These are phyloP conservation scores for Ogataea siamensis DNA, from an alignment of 805 yeast genomes.

Conservation along the genomic window DNA sequence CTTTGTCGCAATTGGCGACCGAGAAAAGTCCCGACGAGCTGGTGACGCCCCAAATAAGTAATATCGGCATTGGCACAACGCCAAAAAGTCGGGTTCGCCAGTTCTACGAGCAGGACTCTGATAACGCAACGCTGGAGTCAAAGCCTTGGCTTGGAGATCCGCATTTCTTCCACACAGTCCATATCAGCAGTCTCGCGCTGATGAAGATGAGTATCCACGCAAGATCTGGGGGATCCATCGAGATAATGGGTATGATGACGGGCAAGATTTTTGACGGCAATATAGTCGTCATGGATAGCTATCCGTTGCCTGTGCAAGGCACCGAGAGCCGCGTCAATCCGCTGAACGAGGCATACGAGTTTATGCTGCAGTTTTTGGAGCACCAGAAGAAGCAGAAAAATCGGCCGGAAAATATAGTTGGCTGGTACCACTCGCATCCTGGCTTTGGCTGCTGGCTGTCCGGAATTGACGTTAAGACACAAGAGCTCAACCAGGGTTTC, in stretches of 20 bases:
- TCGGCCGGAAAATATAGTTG: constrained; percentile 72
- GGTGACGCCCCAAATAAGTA: neutral
- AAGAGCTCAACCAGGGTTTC: constrained; percentile 74
- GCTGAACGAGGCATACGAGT: constrained; percentile 89
- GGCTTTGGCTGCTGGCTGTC: constrained; percentile 97
- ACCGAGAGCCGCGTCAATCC: constrained; percentile 97
- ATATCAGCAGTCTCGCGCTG: constrained; percentile 69
- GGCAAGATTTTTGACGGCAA: constrained; percentile 62
- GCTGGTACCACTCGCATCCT: constrained; percentile 98
- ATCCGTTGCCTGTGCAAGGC: constrained; percentile 89
- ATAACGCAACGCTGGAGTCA: constrained; percentile 12
- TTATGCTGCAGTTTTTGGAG: constrained; percentile 81
- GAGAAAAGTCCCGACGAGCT: neutral
- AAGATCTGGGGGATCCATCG: constrained; percentile 78
- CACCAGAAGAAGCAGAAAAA: constrained; percentile 45
- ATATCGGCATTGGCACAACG: constrained; percentile 13
- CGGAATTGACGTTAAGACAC: constrained; percentile 91
- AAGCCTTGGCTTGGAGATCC: constrained; percentile 60
- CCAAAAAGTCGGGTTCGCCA: constrained; percentile 4
- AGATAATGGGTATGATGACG: constrained; percentile 92
- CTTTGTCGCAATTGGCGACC: constrained; percentile 5
- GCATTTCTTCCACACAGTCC: constrained; percentile 57
- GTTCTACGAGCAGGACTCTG: constrained; percentile 19
- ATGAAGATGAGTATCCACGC: constrained; percentile 80
- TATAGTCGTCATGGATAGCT: constrained; percentile 75